Evolutionary conservation across 2,329 filamentous ascomycete species (phyloP).

Genomic region (Teratosphaeria nubilosa): DNA sequence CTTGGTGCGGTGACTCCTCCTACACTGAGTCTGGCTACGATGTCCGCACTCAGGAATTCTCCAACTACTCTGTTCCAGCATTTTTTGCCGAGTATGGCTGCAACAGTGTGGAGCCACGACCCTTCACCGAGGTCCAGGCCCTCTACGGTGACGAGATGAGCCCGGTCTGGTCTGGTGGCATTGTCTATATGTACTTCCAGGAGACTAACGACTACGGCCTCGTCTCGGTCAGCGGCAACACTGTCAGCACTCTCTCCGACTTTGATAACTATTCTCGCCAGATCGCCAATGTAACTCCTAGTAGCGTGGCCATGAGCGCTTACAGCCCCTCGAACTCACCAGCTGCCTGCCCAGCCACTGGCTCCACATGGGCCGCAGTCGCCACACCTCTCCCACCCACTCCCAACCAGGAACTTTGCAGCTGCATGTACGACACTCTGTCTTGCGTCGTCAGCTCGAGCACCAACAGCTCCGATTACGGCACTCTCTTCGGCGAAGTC

Average conservation of each 20-base stretch:
- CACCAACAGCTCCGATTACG: conserved; percentile 50
- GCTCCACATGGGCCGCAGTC: conserved; percentile 57
- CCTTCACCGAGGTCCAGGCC: conserved; percentile 74
- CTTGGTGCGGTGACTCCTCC: conserved; percentile 85
- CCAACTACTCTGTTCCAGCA: conserved; percentile 79
- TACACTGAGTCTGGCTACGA: conserved; percentile 71
- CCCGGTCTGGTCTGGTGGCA: conserved; percentile 82
- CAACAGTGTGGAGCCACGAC: conserved; percentile 63
- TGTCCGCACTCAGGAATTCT: conserved; percentile 75
- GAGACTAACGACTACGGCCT: conserved; percentile 85
- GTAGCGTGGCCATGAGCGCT: conserved; percentile 50
- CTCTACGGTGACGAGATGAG: conserved; percentile 78
- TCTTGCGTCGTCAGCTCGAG: conserved; percentile 55
- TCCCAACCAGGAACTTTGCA: conserved; percentile 69
- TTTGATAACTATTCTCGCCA: conserved; percentile 63
- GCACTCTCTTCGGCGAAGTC: conserved; percentile 62
- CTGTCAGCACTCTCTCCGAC: conserved; percentile 56
- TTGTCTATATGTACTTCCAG: conserved; percentile 98
- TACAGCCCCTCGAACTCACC: conserved; percentile 69
- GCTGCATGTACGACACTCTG: conserved; percentile 71
- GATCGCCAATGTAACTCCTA: conserved; percentile 58
- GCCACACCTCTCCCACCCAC: conserved; percentile 63
- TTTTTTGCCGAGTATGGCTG: conserved; percentile 99
- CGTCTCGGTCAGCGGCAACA: conserved; percentile 49
- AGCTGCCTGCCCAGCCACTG: conserved; percentile 57